Percentiles rank a stretch among this genome's conserved stretches.
Conservation (phyloP, 768 basidiomycete species). For the Cyclocybe aegerita region DNA sequence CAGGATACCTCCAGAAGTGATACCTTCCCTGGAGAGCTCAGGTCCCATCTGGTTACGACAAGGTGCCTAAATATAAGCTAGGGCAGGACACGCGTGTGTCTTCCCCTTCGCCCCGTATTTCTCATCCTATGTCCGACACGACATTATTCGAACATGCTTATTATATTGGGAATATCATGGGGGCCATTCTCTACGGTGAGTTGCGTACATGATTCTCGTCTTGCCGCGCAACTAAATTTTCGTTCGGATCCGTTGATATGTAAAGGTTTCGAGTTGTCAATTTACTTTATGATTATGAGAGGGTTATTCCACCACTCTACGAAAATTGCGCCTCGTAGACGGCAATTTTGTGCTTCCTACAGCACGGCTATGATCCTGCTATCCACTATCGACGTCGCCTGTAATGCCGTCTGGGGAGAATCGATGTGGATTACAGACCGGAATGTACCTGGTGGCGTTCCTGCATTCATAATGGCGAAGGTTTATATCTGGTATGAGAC, state of each 20-base stretch:
- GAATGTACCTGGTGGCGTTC: constrained; percentile 21
- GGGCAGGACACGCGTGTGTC: too few species aligned
- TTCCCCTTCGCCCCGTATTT: not conserved
- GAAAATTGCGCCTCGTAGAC: constrained; percentile 9
- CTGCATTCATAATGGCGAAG: constrained; percentile 17
- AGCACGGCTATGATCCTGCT: constrained; percentile 23
- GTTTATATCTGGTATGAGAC: constrained; percentile 28
- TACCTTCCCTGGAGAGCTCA: too few species aligned
- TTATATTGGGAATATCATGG: constrained; percentile 25
- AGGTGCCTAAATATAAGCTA: too few species aligned
- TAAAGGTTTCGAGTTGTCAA: constrained; percentile 21
- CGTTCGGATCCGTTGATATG: not conserved
- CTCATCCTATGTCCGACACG: constrained; percentile 5
- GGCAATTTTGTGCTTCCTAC: constrained; percentile 20
- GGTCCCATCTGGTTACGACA: too few species aligned
- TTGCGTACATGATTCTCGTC: not conserved
- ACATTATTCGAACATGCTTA: constrained; percentile 24
- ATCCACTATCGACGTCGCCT: constrained; percentile 21
- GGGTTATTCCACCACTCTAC: constrained; percentile 11
- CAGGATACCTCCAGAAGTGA: too few species aligned
- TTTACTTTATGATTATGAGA: constrained; percentile 21
- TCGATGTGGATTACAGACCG: constrained; percentile 28
- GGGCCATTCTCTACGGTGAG: constrained; percentile 26
- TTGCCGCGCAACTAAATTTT: not conserved
- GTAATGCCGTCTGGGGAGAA: constrained; percentile 27